Evolutionary conservation across 257 asterid species (phyloP).

Genomic region (Handroanthus guayacan): DNA sequence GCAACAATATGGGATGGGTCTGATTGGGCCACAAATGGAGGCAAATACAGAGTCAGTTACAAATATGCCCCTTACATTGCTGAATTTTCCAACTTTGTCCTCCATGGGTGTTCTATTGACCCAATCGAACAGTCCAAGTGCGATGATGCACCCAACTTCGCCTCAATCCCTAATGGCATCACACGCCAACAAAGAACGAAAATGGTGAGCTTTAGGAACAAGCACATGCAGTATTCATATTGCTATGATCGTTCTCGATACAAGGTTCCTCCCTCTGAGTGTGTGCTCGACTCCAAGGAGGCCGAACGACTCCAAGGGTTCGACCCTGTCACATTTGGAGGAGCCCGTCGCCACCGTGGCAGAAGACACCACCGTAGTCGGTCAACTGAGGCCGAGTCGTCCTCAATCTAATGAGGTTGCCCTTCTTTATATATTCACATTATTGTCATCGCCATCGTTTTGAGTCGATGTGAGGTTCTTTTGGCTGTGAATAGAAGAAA

Average conservation of each 20-base stretch:
- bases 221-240: conserved; percentile 76
- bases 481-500: conserved; percentile 57
- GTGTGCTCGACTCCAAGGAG: conserved; percentile 60
- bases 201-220: conserved; percentile 66
- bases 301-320: conserved; percentile 62
- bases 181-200: conserved; percentile 47
- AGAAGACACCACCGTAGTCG: conserved; percentile 57
- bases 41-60: conserved; percentile 71
- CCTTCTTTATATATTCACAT: neutral
- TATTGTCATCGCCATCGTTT: conserved; percentile 8
- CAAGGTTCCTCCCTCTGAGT: conserved; percentile 61
- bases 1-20: conserved; percentile 98
- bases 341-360: conserved; percentile 56
- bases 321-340: conserved; percentile 74
- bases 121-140: conserved; percentile 62
- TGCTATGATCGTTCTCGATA: conserved; percentile 78
- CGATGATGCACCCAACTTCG: conserved; percentile 31
- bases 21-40: conserved; percentile 88
- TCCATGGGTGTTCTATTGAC: conserved; percentile 79
- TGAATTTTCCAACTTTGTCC: conserved; percentile 67
- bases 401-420: conserved; percentile 42
- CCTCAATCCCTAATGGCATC: conserved; percentile 48
- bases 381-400: conserved; percentile 38
- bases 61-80: conserved; percentile 79
- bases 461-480: conserved; percentile 25